Evolutionary conservation across 805 yeast genomes (phyloP), one percentile per base, ranked within the genome.

Genomic region (Zygoascus ofunaensis): DNA sequence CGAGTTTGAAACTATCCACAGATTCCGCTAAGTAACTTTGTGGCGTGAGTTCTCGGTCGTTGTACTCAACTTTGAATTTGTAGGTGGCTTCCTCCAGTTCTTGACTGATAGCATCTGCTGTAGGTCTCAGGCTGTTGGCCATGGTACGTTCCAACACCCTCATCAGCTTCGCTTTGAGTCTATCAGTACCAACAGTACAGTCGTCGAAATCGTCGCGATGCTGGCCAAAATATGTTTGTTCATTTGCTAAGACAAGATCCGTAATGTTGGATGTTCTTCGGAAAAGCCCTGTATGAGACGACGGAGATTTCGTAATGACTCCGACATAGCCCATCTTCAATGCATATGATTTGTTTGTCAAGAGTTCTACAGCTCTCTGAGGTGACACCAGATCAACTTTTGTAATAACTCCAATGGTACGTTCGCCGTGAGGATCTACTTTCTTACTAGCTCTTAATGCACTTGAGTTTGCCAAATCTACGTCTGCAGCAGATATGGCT

Each of bases 401-500:
- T 3, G 98, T 92, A 43, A 92, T 79, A 5, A 92, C 97, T 42
- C 99, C 99, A 49, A 92, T 82, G 0, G 98, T 92, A 61, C 99
- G 75, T 58, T 86, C 90, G 39, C 99, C 98, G 39, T 77, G 72
- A 15, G 98, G 98, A 61, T 92, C 99, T 0, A 92, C 89, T 14
- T 71, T 49, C 51, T 89, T 81, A 4, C 95, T 82, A 0, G 98
- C 97, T 45, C 94, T 71, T 47, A 92, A 73, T 0, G 98, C 97
- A 1, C 96, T 77, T 26, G 97, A 87, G 62, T 92, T 92, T 0
- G 98, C 98, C 55, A 92, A 69, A 68, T 92, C 99, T 2, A 92
- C 99, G 64, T 92, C 97, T 0, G 98, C 98, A 0, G 98, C 87
- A 8, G 95, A 86, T 21, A 94, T 92, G 0, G 98, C 98, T 55